Conservation (phyloP, 257 asterid species). For the Rauvolfia tetraphylla region DNA sequence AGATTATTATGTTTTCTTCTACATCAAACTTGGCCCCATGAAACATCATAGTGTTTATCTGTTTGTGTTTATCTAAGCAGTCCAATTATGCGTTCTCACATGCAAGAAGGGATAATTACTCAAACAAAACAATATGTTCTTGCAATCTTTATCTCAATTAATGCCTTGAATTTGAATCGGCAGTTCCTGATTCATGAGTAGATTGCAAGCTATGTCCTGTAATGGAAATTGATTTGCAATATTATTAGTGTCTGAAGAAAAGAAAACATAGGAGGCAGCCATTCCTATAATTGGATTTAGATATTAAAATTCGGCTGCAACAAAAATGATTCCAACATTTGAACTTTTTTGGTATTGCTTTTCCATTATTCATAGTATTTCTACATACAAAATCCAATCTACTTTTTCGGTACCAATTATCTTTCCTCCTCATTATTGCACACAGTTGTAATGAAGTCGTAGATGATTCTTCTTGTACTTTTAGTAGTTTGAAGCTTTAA, state of each 20-base stretch:
- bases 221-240: conserved; percentile 5
- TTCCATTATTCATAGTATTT: background rate
- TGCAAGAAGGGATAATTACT: conserved; percentile 21
- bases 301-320: background rate
- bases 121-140: background rate
- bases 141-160: conserved; percentile 11
- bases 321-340: background rate
- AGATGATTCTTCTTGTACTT: background rate
- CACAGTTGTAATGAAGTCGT: background rate
- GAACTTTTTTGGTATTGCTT: background rate
- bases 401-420: conserved; percentile 5
- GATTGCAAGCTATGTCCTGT: conserved; percentile 30
- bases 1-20: conserved; percentile 8
- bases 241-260: conserved; percentile 1
- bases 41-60: conserved; percentile 29
- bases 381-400: background rate
- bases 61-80: conserved; percentile 33
- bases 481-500: background rate
- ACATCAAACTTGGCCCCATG: conserved; percentile 27
- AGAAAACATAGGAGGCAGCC: background rate
- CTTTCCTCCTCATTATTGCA: background rate
- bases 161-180: conserved; percentile 16
- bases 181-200: conserved; percentile 31
- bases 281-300: background rate
- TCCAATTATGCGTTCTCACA: conserved; percentile 30